A percentile compares a stretch with the other conserved stretches of the same genome.
Evolutionary conservation across 805 yeast genomes (phyloP).

Genomic region (Myxozyma neglecta): DNA sequence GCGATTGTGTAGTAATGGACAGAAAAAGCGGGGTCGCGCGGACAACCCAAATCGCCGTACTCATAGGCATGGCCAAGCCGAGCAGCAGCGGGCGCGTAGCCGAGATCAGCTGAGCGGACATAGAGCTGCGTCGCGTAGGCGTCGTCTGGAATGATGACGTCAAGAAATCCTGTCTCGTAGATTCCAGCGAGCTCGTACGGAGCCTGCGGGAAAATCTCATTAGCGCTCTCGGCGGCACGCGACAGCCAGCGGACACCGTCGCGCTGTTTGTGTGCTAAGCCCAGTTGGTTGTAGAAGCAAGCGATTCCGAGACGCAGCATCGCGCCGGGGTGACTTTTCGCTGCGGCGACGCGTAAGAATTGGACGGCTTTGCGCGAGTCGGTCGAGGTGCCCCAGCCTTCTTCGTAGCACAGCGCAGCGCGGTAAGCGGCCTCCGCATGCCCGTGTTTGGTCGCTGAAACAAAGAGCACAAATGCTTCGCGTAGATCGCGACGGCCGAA

Average conservation of each 20-base stretch:
- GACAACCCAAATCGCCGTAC: constrained; percentile 63
- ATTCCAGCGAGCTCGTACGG: constrained; percentile 90
- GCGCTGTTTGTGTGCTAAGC: constrained; percentile 61
- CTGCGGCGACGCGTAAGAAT: constrained; percentile 80
- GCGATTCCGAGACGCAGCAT: constrained; percentile 90
- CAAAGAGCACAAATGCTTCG: constrained; percentile 75
- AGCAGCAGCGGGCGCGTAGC: constrained; percentile 77
- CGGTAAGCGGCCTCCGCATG: constrained; percentile 90
- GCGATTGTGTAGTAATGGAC: constrained; percentile 93
- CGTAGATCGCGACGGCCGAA: constrained; percentile 63
- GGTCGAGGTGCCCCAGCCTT: constrained; percentile 87
- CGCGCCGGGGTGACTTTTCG: constrained; percentile 93
- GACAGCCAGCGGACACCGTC: constrained; percentile 91
- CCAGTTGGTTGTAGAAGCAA: constrained; percentile 82
- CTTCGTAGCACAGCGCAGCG: constrained; percentile 87
- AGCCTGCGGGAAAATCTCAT: constrained; percentile 84
- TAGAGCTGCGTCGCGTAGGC: constrained; percentile 83
- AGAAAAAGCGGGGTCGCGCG: constrained; percentile 76
- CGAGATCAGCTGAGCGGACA: constrained; percentile 84
- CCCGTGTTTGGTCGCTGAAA: constrained; percentile 88
- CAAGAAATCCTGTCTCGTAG: constrained; percentile 79
- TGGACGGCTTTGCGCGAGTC: constrained; percentile 86
- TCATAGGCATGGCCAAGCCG: constrained; percentile 83
- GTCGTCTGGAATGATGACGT: constrained; percentile 79
- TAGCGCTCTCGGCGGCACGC: constrained; percentile 82